Conservation (phyloP, 2,329 filamentous ascomycete genomes). For the Cytospora leucostoma region DNA sequence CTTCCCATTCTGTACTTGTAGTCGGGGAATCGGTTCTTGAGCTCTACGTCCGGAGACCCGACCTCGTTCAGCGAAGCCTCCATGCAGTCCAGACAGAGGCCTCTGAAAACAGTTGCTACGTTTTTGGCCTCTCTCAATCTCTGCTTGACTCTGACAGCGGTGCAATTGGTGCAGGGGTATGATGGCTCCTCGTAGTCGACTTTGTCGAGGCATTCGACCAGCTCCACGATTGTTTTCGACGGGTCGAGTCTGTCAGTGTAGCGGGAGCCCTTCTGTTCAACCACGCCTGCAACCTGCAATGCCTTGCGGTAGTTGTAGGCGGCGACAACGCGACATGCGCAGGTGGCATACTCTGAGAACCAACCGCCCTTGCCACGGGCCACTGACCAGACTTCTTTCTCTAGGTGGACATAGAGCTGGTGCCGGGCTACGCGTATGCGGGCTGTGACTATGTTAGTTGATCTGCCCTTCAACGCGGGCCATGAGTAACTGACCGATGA, state of each 20-base stretch:
- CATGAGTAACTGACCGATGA: background rate
- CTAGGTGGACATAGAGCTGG: background rate
- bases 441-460: background rate
- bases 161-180: background rate
- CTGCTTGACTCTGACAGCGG: background rate
- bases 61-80: background rate
- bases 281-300: background rate
- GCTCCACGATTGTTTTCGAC: background rate
- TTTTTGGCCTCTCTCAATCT: background rate
- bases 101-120: background rate
- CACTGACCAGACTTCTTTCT: background rate
- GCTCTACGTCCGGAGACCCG: too few relatives aligned
- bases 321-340: conserved; percentile 3
- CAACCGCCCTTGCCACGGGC: background rate
- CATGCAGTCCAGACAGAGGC: background rate
- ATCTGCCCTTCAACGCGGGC: rapidly evolving
- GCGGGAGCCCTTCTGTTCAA: background rate
- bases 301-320: conserved; percentile 10
- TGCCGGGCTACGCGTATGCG: background rate
- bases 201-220: background rate
- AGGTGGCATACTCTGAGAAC: background rate
- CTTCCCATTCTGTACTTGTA: background rate
- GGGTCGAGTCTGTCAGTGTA: conserved; percentile 6
- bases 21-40: background rate
- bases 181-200: conserved; percentile 3